Base-by-base conservation (phyloP, 768 basidiomycete species). In the Leccinum uliginosum region DNA sequence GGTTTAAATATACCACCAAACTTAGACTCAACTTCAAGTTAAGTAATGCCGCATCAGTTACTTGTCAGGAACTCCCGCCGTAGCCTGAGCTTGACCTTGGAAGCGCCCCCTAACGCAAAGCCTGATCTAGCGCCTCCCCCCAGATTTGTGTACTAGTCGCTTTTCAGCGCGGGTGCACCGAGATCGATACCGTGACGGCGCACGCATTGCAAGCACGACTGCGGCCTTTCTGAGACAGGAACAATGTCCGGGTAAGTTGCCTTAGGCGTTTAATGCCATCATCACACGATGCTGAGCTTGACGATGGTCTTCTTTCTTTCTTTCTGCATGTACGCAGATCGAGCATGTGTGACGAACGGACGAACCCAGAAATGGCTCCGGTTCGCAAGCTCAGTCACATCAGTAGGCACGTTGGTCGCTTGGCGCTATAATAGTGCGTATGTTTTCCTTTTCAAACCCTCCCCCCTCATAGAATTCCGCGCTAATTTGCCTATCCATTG, bases 81-180 rank as follows among this genome's bases (percentile, higher is more conserved):
- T 57, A 29, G 19, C 19, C 3, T 29, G 35, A 38, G n/a, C n/a
- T n/a, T n/a, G n/a, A n/a, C n/a, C 34, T 23, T 32, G 2, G 6
- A 40, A 34, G 46, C 49, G 34, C 53, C 21, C 53, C n/a, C 5
- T 50, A 45, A 46, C 50, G 53, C 52, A n/a, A 60, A 46, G 56
- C 46, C 19, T 40, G 3, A 50, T 24, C n/a, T 17, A n/a, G n/a
- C n/a, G n/a, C n/a, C n/a, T n/a, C n/a, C n/a, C n/a, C n/a, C n/a
- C n/a, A n/a, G n/a, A n/a, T n/a, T n/a, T n/a, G n/a, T n/a, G n/a
- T n/a, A n/a, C 51, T 5, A 6, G 27, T 47, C 21, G 23, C 60
- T 57, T 19, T 61, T 53, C 55, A 53, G 30, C 51, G 54, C 15
- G 52, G 19, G 53, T 17, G 24, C 26, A 48, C 29, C n/a, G n/a